Base-by-base conservation (phyloP, 2,329 filamentous ascomycete genomes). In the Aspergillus thermomutatus region DNA sequence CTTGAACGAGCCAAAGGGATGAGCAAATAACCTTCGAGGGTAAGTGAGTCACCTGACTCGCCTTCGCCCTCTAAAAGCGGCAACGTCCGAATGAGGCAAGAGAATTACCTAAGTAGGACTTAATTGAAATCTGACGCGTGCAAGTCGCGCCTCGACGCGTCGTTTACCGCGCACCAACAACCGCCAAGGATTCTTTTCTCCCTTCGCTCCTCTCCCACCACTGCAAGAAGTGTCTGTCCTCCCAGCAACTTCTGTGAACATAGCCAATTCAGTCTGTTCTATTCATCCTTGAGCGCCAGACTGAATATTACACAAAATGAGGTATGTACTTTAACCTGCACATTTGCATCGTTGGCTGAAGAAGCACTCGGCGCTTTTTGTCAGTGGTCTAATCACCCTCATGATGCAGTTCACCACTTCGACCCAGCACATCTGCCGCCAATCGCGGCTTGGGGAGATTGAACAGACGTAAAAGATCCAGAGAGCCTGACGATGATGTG, bases 401-500 rank as follows among this genome's bases (percentile, higher is more conserved):
- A 53, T 26, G 55, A 19, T 49, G 25, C 70, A 95, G 90, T 80
- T 95, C 91, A 73, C 92, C 92, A 72, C 82, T 95, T 59, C 87
- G 88, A 75, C 83, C 87, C 66, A 91, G 87, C 77, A 88, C 90
- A 81, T 86, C 88, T 59, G 92, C 92, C 63, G 91, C 87, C 67
- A 96, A 96, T 76, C 86, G 91, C 65, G 90, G 91, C 53, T 73
- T 82, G 55, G 75, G 76, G 19, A 77, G 76, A 53, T 66, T 77
- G 61, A 82, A 77, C 62, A 76, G 81, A 60, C 80, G 84, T 59
- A 89, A 89, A 74, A 83, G 87, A 66, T 80, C 81, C 37, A 82
- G 87, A 75, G 87, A 88, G 66, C 81, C 82, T 57, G 86, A 88
- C 64, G 82, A 86, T 67, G 83, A 85, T 53, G 78, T 79, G 45